phyloP scores from a whole-genome alignment of 2,329 filamentous ascomycete species.

The Aspergillus cejpii region DNA sequence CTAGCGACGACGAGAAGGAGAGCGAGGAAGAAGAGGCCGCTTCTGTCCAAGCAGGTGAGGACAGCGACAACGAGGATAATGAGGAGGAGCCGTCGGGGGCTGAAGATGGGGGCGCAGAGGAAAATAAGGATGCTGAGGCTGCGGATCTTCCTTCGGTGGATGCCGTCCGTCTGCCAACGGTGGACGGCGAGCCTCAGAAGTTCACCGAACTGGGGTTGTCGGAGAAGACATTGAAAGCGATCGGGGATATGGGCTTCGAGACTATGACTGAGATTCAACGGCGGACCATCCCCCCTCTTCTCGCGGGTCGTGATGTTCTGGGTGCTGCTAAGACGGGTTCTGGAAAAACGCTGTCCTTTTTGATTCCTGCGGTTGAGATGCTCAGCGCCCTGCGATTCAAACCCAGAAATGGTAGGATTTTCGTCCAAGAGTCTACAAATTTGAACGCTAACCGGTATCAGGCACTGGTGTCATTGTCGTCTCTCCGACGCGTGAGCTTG shows the following conservation, averaged over 20 bases:
- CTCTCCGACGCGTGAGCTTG: slow-evolving; percentile 86
- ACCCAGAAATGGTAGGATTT: slow-evolving; percentile 64
- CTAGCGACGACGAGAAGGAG: slow-evolving; percentile 32
- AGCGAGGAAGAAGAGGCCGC: slow-evolving; percentile 19
- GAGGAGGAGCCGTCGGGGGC: slow-evolving; percentile 30
- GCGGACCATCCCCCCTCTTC: slow-evolving; percentile 74
- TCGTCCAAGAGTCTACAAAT: neutral
- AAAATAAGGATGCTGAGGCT: slow-evolving; percentile 25
- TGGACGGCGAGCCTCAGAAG: slow-evolving; percentile 57
- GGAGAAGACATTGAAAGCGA: slow-evolving; percentile 80
- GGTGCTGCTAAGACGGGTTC: slow-evolving; percentile 94
- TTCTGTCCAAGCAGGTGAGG: slow-evolving; percentile 13
- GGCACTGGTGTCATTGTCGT: slow-evolving; percentile 84
- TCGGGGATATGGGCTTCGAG: slow-evolving; percentile 85
- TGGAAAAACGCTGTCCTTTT: slow-evolving; percentile 90
- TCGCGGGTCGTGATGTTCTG: slow-evolving; percentile 86
- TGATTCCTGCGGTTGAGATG: slow-evolving; percentile 93
- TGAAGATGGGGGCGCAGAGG: slow-evolving; percentile 26
- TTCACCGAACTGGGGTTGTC: slow-evolving; percentile 81
- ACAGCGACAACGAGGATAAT: slow-evolving; percentile 39
- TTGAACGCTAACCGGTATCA: slow-evolving; percentile 15
- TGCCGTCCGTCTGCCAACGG: slow-evolving; percentile 51
- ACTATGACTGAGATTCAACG: slow-evolving; percentile 95
- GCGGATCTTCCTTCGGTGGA: slow-evolving; percentile 49
- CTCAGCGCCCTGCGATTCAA: slow-evolving; percentile 86